Evolutionary conservation across 2,329 filamentous ascomycete genomes (phyloP).

Genomic region (Fusarium sp.): DNA sequence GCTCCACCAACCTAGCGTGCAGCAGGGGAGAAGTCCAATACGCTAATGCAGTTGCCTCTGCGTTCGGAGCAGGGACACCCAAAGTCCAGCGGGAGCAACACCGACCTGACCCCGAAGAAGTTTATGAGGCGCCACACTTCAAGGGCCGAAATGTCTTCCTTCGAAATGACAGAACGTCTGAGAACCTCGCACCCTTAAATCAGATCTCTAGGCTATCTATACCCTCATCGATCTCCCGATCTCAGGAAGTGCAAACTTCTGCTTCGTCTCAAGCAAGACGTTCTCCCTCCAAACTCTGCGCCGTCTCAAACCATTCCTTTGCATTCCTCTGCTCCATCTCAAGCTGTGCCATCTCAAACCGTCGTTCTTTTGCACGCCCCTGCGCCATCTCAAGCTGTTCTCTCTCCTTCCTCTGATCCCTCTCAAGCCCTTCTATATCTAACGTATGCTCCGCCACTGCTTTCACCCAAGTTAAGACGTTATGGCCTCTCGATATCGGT

Average conservation of each 20-base stretch:
- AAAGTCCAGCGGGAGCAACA: neutral
- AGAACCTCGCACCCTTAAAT: neutral
- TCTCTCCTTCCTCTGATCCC: too few relatives aligned
- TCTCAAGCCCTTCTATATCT: too few relatives aligned
- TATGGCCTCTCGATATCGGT: too few relatives aligned
- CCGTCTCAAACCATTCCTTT: too few relatives aligned
- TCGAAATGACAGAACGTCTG: neutral
- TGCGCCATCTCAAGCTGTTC: neutral
- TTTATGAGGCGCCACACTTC: neutral
- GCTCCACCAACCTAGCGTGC: neutral
- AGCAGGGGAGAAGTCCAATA: neutral
- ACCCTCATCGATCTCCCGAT: neutral
- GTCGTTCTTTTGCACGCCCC: neutral
- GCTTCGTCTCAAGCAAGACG: neutral
- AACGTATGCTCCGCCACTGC: too few relatives aligned
- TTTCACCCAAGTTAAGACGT: too few relatives aligned
- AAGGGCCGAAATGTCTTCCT: neutral
- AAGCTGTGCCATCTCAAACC: neutral
- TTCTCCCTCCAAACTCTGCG: neutral
- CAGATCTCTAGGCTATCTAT: neutral
- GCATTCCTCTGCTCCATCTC: too few relatives aligned
- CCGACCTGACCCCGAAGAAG: neutral
- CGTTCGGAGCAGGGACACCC: neutral
- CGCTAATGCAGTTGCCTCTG: neutral
- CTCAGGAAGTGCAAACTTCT: neutral